These are phyloP conservation scores for Tylopilus plumbeoviolaceoides DNA, from an alignment of 768 basidiomycete genomes.

Conservation along the genomic window DNA sequence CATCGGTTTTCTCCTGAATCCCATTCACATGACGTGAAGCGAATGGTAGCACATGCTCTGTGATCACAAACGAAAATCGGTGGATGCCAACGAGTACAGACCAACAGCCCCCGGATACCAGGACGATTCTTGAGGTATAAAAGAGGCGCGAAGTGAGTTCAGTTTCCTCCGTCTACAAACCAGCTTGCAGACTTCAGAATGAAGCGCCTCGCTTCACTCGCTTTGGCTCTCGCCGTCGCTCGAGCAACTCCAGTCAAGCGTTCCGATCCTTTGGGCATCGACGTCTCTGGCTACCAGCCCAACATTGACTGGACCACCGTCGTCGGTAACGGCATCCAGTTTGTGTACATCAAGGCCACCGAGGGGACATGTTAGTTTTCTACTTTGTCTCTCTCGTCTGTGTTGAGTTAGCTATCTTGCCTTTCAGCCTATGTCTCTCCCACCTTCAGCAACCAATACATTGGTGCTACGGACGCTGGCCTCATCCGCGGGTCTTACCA, in stretches of 20 bases:
- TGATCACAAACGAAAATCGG: conserved; percentile 3
- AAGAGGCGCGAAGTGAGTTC: not conserved
- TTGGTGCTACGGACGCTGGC: conserved; percentile 49
- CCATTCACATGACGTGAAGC: conserved; percentile 1
- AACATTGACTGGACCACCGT: conserved; percentile 51
- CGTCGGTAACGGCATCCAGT: conserved; percentile 47
- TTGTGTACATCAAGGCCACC: conserved; percentile 66
- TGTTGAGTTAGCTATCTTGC: not conserved
- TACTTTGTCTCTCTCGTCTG: not conserved
- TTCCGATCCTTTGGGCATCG: conserved; percentile 40
- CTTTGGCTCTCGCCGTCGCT: conserved; percentile 12
- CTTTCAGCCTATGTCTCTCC: conserved; percentile 21
- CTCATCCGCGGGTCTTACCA: conserved; percentile 61
- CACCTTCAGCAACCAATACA: conserved; percentile 48
- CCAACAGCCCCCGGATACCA: not conserved
- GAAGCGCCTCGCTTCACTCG: conserved; percentile 19
- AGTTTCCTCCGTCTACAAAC: not conserved
- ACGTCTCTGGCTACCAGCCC: conserved; percentile 51
- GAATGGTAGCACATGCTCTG: conserved; percentile 11
- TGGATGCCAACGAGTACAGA: not conserved
- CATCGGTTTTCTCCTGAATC: conserved; percentile 2
- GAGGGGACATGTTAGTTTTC: conserved; percentile 48
- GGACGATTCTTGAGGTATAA: conserved; percentile 9
- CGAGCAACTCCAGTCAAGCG: conserved; percentile 25
- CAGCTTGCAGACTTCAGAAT: conserved; percentile 3